Evolutionary conservation across 140 eudicot species (phyloP).

Genomic region (Oenanthe javanica): DNA sequence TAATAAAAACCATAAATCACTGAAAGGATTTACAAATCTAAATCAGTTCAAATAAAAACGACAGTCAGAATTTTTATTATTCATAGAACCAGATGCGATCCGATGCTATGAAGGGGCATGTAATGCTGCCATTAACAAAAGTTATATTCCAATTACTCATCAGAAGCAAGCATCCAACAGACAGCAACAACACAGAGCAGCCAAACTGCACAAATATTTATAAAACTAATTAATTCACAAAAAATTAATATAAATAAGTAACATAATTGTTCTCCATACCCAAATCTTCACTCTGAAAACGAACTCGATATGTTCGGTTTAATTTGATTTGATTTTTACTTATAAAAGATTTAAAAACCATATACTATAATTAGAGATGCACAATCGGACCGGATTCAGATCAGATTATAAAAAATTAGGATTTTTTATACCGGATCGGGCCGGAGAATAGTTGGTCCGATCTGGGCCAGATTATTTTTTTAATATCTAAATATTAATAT

Average conservation of each 20-base stretch:
- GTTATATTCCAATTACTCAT: background rate
- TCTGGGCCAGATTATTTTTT: too few species aligned
- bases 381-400: too few species aligned
- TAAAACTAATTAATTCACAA: background rate
- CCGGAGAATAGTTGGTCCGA: too few species aligned
- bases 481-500: too few species aligned
- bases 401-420: too few species aligned
- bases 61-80: background rate
- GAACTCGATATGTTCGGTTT: too few species aligned
- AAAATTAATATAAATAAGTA: background rate
- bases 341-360: too few species aligned
- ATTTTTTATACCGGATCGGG: too few species aligned
- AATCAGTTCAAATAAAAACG: background rate
- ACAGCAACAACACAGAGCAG: slow-evolving; percentile 34
- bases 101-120: background rate
- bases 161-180: slow-evolving; percentile 26
- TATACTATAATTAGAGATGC: too few species aligned
- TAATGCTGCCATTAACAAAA: background rate
- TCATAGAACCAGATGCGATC: background rate
- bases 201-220: slow-evolving; percentile 19
- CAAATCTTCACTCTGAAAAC: too few species aligned
- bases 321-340: too few species aligned
- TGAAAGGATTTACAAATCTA: background rate
- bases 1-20: background rate
- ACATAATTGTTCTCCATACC: too few species aligned